Evolutionary conservation across 257 asterid species (phyloP).

Genomic region (Vinca minor): DNA sequence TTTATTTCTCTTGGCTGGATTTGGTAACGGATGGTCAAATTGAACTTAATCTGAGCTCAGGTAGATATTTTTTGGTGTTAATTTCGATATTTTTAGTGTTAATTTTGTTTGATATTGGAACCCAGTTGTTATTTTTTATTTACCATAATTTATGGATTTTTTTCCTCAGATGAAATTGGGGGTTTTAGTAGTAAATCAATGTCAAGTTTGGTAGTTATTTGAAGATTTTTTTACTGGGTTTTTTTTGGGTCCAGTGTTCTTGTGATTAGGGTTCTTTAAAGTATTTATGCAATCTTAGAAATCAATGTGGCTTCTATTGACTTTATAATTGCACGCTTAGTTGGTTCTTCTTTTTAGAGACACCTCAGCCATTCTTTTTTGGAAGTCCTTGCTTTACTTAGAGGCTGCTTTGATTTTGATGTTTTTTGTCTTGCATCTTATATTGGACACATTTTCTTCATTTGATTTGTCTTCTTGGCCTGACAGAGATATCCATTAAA

Average conservation of each 20-base stretch:
- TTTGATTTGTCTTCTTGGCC: background rate
- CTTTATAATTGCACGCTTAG: no score
- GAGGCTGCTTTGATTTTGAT: slow-evolving; percentile 3
- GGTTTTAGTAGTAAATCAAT: slow-evolving; percentile 1
- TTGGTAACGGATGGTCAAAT: slow-evolving; percentile 9
- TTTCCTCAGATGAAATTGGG: background rate
- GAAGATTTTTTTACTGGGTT: background rate
- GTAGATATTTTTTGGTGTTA: slow-evolving; percentile 19
- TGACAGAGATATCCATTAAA: background rate
- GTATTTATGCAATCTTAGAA: slow-evolving; percentile 4
- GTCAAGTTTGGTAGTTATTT: background rate
- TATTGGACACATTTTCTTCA: background rate
- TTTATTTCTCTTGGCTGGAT: slow-evolving; percentile 14
- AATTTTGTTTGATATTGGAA: slow-evolving; percentile 16
- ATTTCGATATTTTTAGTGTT: slow-evolving; percentile 21
- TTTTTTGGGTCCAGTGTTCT: background rate
- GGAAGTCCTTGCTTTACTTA: background rate
- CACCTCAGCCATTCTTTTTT: background rate
- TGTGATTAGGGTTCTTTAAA: slow-evolving; percentile 15
- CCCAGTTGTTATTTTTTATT: background rate
- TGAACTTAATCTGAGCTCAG: slow-evolving; percentile 24
- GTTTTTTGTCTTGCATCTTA: background rate
- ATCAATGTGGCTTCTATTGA: slow-evolving; percentile 18
- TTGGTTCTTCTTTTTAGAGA: no score
- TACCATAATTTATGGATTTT: background rate